phyloP scores from a whole-genome alignment of 2,329 filamentous ascomycete genomes.

The Colletotrichum sidae region DNA sequence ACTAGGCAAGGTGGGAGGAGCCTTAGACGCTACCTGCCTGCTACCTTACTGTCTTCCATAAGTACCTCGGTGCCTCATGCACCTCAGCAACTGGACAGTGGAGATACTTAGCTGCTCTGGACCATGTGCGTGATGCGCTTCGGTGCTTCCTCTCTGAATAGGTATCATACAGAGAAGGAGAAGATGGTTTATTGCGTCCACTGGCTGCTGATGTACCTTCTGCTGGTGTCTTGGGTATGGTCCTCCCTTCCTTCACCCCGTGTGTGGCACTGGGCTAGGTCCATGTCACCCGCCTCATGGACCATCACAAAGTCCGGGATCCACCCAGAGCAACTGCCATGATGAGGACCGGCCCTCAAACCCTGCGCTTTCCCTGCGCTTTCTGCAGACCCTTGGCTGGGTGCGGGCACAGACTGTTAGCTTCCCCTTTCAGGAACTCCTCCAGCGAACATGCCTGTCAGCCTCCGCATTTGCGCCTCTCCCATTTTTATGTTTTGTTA shows the following conservation, averaged over 20 bases:
- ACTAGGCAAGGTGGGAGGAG: no score
- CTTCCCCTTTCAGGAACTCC: constrained; percentile 38
- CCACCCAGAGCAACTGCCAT: constrained; percentile 35
- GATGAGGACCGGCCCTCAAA: constrained; percentile 31
- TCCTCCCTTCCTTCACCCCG: not conserved
- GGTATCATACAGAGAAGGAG: no score
- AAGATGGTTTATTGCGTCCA: no score
- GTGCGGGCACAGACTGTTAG: constrained; percentile 37
- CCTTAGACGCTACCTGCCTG: no score
- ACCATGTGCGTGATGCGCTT: no score
- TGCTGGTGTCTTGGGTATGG: not conserved
- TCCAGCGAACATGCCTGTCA: constrained; percentile 36
- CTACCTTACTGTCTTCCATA: no score
- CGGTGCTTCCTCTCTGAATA: no score
- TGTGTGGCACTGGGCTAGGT: constrained; percentile 5
- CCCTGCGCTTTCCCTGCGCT: constrained; percentile 31
- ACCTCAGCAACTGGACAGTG: no score
- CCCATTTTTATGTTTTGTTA: constrained; percentile 23
- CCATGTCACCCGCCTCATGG: not conserved
- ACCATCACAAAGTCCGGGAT: constrained; percentile 26
- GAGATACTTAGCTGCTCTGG: no score
- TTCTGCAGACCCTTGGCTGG: constrained; percentile 33
- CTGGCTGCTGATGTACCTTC: no score
- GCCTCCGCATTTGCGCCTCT: constrained; percentile 35
- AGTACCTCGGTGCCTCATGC: no score